Evolutionary conservation across 2,329 filamentous ascomycete genomes (phyloP).

Genomic region (Nothopassalora personata): DNA sequence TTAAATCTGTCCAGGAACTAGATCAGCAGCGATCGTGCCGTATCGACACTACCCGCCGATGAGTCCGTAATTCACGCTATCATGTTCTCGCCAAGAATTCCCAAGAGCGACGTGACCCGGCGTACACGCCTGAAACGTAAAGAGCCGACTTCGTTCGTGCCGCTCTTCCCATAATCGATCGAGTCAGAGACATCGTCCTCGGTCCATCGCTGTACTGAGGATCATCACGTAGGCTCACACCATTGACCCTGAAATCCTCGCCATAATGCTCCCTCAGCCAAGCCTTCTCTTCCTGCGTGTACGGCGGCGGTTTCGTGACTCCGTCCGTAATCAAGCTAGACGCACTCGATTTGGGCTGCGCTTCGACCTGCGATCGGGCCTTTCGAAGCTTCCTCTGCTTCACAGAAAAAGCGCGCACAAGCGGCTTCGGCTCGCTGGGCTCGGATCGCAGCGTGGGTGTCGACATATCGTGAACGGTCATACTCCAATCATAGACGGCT

Average conservation of each 20-base stretch:
- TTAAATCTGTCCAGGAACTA: not conserved
- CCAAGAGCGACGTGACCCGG: not conserved
- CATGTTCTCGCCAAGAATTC: not conserved
- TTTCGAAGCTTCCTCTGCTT: not conserved
- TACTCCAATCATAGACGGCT: not conserved
- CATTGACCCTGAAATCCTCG: slow-evolving; percentile 34
- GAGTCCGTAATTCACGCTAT: not conserved
- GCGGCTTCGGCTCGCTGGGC: not conserved
- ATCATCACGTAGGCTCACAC: slow-evolving; percentile 36
- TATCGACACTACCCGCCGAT: not conserved
- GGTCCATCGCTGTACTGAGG: not conserved
- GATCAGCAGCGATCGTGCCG: not conserved
- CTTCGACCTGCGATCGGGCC: not conserved
- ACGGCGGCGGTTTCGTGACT: not conserved
- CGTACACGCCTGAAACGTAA: not conserved
- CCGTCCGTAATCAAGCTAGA: not conserved
- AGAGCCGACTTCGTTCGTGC: not conserved
- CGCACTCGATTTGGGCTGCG: not conserved
- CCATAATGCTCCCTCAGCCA: slow-evolving; percentile 35
- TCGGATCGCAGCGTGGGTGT: not conserved
- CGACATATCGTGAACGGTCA: not conserved
- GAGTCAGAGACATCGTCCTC: not conserved
- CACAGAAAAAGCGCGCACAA: not conserved
- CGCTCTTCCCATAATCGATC: not conserved
- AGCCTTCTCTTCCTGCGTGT: slow-evolving; percentile 24